Base-by-base conservation (phyloP, 495 filamentous ascomycete genomes). In the Podospora conica region DNA sequence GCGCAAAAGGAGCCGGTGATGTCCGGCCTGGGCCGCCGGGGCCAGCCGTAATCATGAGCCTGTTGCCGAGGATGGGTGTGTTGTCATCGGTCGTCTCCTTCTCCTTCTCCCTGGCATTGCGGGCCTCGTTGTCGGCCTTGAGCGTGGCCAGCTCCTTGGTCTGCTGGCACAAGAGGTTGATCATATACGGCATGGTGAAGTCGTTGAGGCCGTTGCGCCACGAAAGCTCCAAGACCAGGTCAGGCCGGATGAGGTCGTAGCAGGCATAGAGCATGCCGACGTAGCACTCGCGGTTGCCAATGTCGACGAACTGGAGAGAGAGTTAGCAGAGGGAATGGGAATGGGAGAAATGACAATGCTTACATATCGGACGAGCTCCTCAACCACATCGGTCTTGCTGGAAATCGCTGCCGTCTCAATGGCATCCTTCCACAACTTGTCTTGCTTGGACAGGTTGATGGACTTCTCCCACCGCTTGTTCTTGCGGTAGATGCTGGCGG, bases 381-480 rank as follows among this genome's bases (percentile, higher is more conserved):
- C 96, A 54, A 97, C 96, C 55, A 98, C 90, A 54, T 96, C 92
- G 9, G 84, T 66, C 83, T 97, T 96, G 72, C 84, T 85, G 65
- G 93, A 97, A 55, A 97, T 93, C n/a, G 96, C 96, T 12, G 96
- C 86, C 25, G 96, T 99, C 84, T 99, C 96, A 69, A 99, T 98
- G 27, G 96, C 96, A 84, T 99, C 96, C 84, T 97, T 97, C 88
- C 93, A 99, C 40, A 99, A 83, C 86, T 96, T 98, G 82, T 99
- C 96, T 76, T 98, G 96, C 85, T 99, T 99, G 11, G 92, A 97
- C 57, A 99, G 82, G 59, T 91, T 87, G 77, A 99, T 98, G n/a
- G 95, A 97, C 83, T 98, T 97, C 77, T 96, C 92, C 96, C 96
- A 99, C 66, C 96, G 87, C 88, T 97, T 98, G 83, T 97, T 97